A percentile compares a stretch with the other conserved stretches of the same genome.
These are phyloP conservation scores for Cephalotrichum gorgonifer DNA, from an alignment of 2,329 filamentous ascomycete species.

Conservation along the genomic window DNA sequence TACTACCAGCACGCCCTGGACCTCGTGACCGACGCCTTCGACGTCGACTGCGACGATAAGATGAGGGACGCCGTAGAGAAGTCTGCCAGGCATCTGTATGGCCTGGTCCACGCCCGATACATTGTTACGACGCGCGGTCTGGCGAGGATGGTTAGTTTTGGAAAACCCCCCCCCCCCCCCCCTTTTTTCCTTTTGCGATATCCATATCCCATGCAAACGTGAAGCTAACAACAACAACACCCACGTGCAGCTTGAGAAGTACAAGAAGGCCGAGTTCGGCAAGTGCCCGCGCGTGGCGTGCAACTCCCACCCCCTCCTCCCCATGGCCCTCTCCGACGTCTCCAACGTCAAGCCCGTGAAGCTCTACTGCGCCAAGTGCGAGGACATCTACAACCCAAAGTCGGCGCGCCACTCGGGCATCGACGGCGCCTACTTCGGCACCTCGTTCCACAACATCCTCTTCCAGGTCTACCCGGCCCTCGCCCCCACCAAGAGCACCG, in stretches of 20 bases:
- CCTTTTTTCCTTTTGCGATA: neutral
- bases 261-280: slow-evolving; percentile 95
- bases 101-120: slow-evolving; percentile 89
- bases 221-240: neutral
- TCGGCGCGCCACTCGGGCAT: slow-evolving; percentile 91
- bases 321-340: slow-evolving; percentile 87
- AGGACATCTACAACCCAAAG: slow-evolving; percentile 98
- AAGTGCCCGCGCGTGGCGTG: slow-evolving; percentile 97
- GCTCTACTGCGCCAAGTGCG: slow-evolving; percentile 93
- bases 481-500: slow-evolving; percentile 73
- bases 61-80: slow-evolving; percentile 98
- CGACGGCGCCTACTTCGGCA: slow-evolving; percentile 96
- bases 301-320: slow-evolving; percentile 82
- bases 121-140: slow-evolving; percentile 92
- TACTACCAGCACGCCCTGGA: slow-evolving; percentile 99
- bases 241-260: slow-evolving; percentile 81
- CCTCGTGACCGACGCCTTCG: slow-evolving; percentile 95
- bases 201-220: neutral
- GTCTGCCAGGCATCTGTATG: slow-evolving; percentile 89
- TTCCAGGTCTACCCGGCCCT: slow-evolving; percentile 96
- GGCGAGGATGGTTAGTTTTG: slow-evolving; percentile 88
- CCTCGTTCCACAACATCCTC: slow-evolving; percentile 96
- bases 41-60: slow-evolving; percentile 96
- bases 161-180: neutral
- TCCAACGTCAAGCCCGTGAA: slow-evolving; percentile 85